phyloP scores from a whole-genome alignment of 2,329 filamentous ascomycete genomes.

The Podosphaera fusca region DNA sequence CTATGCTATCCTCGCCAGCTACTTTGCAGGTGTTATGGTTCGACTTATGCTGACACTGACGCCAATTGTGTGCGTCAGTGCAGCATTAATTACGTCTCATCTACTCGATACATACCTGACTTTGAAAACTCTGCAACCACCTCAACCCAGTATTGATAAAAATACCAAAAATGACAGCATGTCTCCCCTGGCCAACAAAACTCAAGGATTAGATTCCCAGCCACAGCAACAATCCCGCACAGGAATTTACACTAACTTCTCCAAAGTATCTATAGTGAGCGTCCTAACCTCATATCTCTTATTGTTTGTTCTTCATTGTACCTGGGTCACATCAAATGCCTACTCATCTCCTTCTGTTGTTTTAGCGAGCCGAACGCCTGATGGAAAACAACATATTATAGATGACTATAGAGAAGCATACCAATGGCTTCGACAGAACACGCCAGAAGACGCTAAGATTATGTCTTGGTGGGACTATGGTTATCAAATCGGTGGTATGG shows the following conservation, averaged over 20 bases:
- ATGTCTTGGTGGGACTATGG: conserved; percentile 99
- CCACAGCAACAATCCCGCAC: conserved; percentile 50
- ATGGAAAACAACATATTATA: conserved; percentile 94
- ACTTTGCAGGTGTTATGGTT: conserved; percentile 98
- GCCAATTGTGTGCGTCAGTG: conserved; percentile 83
- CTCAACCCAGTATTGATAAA: conserved; percentile 5
- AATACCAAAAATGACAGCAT: conserved; percentile 17
- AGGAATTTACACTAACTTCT: conserved; percentile 61
- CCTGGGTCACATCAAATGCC: conserved; percentile 96
- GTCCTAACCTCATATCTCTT: conserved; percentile 2
- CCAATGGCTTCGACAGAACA: conserved; percentile 98
- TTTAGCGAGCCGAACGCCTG: conserved; percentile 71
- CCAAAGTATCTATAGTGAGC: conserved; percentile 47
- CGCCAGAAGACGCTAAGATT: conserved; percentile 79
- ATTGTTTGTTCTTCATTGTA: conserved; percentile 61
- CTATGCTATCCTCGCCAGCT: conserved; percentile 87
- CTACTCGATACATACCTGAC: conserved; percentile 73
- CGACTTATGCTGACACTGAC: conserved; percentile 95
- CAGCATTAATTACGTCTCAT: conserved; percentile 67
- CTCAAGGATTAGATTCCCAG: conserved; percentile 35
- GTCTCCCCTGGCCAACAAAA: conserved; percentile 27
- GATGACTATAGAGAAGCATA: conserved; percentile 98
- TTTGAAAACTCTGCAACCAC: conserved; percentile 34
- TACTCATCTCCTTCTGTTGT: conserved; percentile 98
- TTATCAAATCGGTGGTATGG: conserved; percentile 99